A percentile compares a stretch with the other conserved stretches of the same genome.
phyloP scores from a whole-genome alignment of 257 asterid species.

The Petunia axillaris region DNA sequence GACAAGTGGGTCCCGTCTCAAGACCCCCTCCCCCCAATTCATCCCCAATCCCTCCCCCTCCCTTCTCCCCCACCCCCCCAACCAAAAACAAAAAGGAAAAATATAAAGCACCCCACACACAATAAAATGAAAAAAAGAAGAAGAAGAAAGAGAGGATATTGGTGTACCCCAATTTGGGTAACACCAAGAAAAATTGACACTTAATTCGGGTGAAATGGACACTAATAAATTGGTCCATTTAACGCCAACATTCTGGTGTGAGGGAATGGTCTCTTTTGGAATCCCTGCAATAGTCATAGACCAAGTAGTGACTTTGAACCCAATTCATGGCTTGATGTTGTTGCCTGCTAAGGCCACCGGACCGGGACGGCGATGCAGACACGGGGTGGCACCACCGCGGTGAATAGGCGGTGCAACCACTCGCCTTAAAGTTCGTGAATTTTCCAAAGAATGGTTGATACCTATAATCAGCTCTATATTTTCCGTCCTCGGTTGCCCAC shows the following conservation, averaged over 20 bases:
- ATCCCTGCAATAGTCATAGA: slow-evolving; percentile 75
- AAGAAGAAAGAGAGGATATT: not conserved
- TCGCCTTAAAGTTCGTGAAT: slow-evolving; percentile 68
- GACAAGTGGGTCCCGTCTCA: slow-evolving; percentile 51
- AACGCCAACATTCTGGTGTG: slow-evolving; percentile 81
- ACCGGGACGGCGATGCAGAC: slow-evolving; percentile 65
- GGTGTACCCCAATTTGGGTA: slow-evolving; percentile 1
- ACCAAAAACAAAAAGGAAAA: no score
- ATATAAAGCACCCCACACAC: not conserved
- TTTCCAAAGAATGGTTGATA: slow-evolving; percentile 85
- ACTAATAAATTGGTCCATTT: not conserved
- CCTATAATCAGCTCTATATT: slow-evolving; percentile 69
- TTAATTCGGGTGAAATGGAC: not conserved
- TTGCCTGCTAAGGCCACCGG: slow-evolving; percentile 65
- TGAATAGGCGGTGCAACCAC: slow-evolving; percentile 83
- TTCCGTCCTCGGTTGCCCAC: slow-evolving; percentile 92
- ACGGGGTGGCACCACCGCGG: slow-evolving; percentile 66
- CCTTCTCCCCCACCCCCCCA: not conserved
- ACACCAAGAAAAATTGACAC: not conserved
- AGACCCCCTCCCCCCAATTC: slow-evolving; percentile 26
- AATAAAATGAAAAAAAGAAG: no score
- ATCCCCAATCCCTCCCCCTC: not conserved
- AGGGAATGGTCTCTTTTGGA: slow-evolving; percentile 71
- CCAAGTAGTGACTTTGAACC: slow-evolving; percentile 71
- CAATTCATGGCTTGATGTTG: slow-evolving; percentile 66